Conservation (phyloP, 176 grass and related monocot species). For the Neostapfia colusana region DNA sequence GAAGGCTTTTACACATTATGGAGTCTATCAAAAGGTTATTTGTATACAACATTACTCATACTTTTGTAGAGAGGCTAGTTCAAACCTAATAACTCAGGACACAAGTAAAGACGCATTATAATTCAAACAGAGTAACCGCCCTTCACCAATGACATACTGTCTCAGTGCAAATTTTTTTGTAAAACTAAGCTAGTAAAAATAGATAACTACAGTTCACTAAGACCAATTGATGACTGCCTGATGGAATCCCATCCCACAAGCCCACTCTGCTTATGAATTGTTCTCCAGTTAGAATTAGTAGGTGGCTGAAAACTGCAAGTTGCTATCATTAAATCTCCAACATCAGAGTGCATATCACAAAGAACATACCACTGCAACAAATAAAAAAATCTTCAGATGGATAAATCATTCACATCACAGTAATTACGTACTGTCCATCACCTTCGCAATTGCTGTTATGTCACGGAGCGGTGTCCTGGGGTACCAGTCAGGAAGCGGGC, state of each 20-base stretch:
- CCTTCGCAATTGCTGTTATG: constrained; percentile 59
- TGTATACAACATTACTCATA: no score
- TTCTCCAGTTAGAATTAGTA: background rate
- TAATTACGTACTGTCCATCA: constrained; percentile 5
- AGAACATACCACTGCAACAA: background rate
- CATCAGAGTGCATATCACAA: background rate
- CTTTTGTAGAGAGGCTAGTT: no score
- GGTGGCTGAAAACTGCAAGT: background rate
- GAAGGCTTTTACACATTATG: no score
- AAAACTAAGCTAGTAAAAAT: background rate
- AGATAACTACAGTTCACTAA: background rate
- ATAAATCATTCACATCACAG: background rate
- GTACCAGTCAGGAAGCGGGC: constrained; percentile 78
- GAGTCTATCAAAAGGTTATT: no score
- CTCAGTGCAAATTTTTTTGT: background rate
- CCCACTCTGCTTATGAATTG: background rate
- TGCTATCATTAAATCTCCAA: background rate
- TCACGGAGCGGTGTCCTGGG: constrained; percentile 71
- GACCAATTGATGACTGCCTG: no score
- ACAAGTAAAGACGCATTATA: no score
- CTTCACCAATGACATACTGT: background rate
- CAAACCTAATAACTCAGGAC: no score
- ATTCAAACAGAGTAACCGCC: no score
- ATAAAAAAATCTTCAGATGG: background rate
- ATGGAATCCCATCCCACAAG: no score